Base-by-base conservation (phyloP, 192 early-diverging fungal genomes). In the Podila epigama region DNA sequence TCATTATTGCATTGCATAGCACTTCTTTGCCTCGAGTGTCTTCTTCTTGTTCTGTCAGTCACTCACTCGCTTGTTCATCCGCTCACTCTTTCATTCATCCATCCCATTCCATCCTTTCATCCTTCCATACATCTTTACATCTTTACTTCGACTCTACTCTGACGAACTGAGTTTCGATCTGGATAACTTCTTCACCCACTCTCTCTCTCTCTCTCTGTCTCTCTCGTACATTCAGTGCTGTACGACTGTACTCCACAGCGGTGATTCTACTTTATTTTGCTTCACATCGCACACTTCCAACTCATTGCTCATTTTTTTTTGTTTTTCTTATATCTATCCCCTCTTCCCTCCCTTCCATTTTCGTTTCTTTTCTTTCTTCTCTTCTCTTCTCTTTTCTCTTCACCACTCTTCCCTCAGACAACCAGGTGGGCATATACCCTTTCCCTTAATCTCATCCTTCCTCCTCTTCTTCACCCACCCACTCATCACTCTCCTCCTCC, bases 381-480 rank as follows among this genome's bases (percentile, higher is more conserved):
- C 44, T 48, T 44, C 20, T 48, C 44, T 48, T 2, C n/a, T 48
- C 10, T 22, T 48, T 48, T 8, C n/a, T 22, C n/a, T 48, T 48
- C 44, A 0, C 25, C 44, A 22, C 41, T 20, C 20, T 44, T 44
- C n/a, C n/a, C n/a, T n/a, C n/a, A n/a, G n/a, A n/a, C n/a, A n/a
- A n/a, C n/a, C n/a, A n/a, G 41, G 41, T 44, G 41, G 41, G 41
- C 41, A 44, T 44, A 44, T 44, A 44, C 41, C 41, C 41, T 44
- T 44, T 44, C 16, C 20, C 20, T 44, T 44, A 44, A 44, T n/a
- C n/a, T 44, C 51, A 29, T 29, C 51, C 29, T 29, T 52, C 29
- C 29, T 31, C 28, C 51, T 22, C 22, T 25, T 27, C 29, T 31
- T 20, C 29, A n/a, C 9, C 2, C 28, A 12, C 51, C 15, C 22